Base-by-base conservation (phyloP, 805 yeast species). In the Pichia eremophila region DNA sequence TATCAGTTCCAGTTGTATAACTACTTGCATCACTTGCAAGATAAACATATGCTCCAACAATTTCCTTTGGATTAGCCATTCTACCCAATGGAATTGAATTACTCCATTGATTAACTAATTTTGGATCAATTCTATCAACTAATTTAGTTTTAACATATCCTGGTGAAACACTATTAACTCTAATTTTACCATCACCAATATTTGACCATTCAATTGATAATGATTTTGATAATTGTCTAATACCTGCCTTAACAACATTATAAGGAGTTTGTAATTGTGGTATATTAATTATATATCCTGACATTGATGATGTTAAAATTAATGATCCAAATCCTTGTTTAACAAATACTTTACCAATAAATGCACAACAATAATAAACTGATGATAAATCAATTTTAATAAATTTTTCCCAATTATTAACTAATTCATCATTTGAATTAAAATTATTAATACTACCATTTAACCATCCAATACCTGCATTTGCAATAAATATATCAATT, bases 171-270 rank as follows among this genome's bases (percentile, higher is more conserved):
- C 85, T 71, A 70, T 86, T 86, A 49, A 82, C 91, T 55, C 95
- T 75, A 2, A 81, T 90, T 19, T 18, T 48, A 8, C 47, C 51
- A 35, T 41, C 27, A n/a, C 91, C 95, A 59, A 83, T 84, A 1
- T 81, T 77, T n/a, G 89, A 79, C 90, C 93, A 88, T 68, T 88
- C 96, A 39, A 87, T 79, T 15, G 95, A 91, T 54, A 87, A 70
- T 1, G 93, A 85, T 63, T 73, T 81, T 35, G 83, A 78, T 57
- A 87, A 72, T 60, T 88, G 95, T 54, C 81, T 62, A 28, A 85
- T 81, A 12, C 81, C 95, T 39, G 95, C 95, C 71, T 87, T 88
- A 56, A 89, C 85, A 15, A 88, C 86, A 60, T 87, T 87, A 71
- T 87, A 87, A 38, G 84, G 79, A 14, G 95, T 84, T 68, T 88